Percentiles rank a stretch among this genome's conserved stretches.
Conservation (phyloP, 1,139 yeast species). For the Petasospora fabianii region DNA sequence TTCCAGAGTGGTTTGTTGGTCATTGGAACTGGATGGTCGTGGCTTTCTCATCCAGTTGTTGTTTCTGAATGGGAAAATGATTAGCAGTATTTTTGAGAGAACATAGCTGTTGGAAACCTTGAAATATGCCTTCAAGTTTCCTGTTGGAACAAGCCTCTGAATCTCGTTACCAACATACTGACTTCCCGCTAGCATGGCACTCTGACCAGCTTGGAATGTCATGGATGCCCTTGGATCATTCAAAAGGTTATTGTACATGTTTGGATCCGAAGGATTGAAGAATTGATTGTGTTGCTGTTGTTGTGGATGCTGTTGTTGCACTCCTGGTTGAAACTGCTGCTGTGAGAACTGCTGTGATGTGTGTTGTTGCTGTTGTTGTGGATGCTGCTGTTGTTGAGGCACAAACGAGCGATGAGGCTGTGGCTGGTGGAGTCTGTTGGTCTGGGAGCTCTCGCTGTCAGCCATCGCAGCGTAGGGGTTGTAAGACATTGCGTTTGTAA, state of each 20-base stretch:
- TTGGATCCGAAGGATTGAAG: constrained; percentile 5
- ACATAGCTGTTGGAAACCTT: constrained; percentile 91
- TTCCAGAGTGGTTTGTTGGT: constrained; percentile 29
- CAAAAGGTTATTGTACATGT: constrained; percentile 39
- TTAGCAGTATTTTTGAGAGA: constrained; percentile 62
- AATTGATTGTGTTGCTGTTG: constrained; percentile 13
- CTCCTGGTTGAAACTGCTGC: constrained; percentile 9
- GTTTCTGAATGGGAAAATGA: constrained; percentile 84
- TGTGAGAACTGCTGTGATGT: constrained; percentile 1
- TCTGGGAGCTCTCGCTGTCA: constrained; percentile 11
- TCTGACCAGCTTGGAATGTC: constrained; percentile 87
- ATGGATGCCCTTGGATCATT: constrained; percentile 79
- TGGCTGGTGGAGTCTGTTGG: constrained; percentile 24
- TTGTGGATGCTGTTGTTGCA: neutral
- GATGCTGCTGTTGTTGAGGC: constrained; percentile 15
- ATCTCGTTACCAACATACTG: constrained; percentile 73
- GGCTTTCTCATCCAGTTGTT: constrained; percentile 65
- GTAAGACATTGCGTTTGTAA: constrained; percentile 30
- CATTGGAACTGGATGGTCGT: constrained; percentile 14
- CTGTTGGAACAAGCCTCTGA: constrained; percentile 45
- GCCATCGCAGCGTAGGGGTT: constrained; percentile 36
- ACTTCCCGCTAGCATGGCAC: constrained; percentile 65
- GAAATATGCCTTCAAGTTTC: constrained; percentile 75
- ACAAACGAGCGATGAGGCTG: constrained; percentile 24
- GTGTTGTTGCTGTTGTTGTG: constrained; percentile 14